Evolutionary conservation across 2,329 filamentous ascomycete species (phyloP), one percentile per base, ranked within the genome.

Genomic region (Nemania diffusa): DNA sequence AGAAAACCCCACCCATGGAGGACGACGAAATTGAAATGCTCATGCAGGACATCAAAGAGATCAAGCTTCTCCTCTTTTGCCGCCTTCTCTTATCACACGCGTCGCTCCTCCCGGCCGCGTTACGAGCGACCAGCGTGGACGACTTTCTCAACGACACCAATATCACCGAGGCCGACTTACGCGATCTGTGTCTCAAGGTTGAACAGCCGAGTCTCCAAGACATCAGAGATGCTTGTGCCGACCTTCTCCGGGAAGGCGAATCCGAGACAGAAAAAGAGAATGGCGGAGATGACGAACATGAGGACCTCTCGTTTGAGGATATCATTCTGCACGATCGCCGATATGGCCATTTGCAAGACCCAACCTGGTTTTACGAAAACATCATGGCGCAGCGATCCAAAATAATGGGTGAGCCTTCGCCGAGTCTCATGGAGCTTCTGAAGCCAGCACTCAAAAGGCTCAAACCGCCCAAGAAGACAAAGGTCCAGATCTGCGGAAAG

Each of bases 171-270:
- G 75, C 79, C 15, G 80, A 84, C 60, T 71, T 86, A 4, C 76
- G 83, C 67, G 83, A 85, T 68, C 68, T 85, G 5, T 84, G 81
- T 65, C 75, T 85, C 24, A 82, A 82, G 66, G 74, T 85, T 53
- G 83, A 85, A 64, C 78, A 80, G 51, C 83, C 83, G 20, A 76
- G 74, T n/a, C 76, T 85, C 2, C 82, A 86, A 68, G 82, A 84
- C 51, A 80, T 85, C 24, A 78, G 83, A 48, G 83, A 86, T 73
- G 83, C 83, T 15, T 85, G 83, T 69, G 84, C 83, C 4, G 83
- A 85, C 71, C 80, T 84, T 50, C 77, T 79, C 17, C 78, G 82
- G 15, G 77, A 76, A 13, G 79, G 81, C 29, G 73, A 77, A 32
- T 67, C 71, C 1, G 72, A 77, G 11, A 59, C 53, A 1, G 63